Base-by-base conservation (phyloP, 176 grass and related monocot species). In the Cenchrus purpureus region DNA sequence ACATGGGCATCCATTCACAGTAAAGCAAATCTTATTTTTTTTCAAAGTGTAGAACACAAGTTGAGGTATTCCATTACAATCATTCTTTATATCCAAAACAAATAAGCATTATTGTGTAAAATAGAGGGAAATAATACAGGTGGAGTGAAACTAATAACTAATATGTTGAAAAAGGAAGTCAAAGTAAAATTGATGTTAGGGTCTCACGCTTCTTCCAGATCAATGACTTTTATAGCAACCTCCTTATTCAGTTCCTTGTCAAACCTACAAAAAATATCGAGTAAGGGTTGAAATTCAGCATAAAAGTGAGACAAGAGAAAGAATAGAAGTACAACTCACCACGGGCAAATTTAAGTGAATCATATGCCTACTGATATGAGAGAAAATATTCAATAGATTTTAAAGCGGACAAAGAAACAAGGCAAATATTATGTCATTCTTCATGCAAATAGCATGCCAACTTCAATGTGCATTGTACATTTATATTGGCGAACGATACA, bases 181-280 rank as follows among this genome's bases (percentile, higher is more conserved):
- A 80, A 78, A 61, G 17, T 74, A 12, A 74, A 79, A 44, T 79
- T 68, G 45, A 74, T 70, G 73, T 71, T 61, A 74, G 64, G 25
- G 78, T 90, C 95, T 90, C 85, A 98, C 97, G 93, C 93, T 94
- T 98, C 97, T 89, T 98, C 97, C 31, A 98, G 79, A 91, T 98
- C 97, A 75, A 98, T 98, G 74, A 95, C 97, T 91, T 98, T 98
- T 75, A 98, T 98, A 78, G 97, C 97, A 73, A 95, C 97, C 69
- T 95, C 97, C 69, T 94, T 98, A 64, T 89, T 89, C 71, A 95
- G 17, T 80, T 95, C 97, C 79, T 92, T 95, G 81, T 98, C 97
- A 88, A 94, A 95, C 88, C 97, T 98, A 89, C 75, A 71, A 50
- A 34, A 58, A 77, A 64, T 34, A 84, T 58, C 68, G 16, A 19